Base-by-base conservation (phyloP, 2,329 filamentous ascomycete species). In the Trichophyton benhamiae region DNA sequence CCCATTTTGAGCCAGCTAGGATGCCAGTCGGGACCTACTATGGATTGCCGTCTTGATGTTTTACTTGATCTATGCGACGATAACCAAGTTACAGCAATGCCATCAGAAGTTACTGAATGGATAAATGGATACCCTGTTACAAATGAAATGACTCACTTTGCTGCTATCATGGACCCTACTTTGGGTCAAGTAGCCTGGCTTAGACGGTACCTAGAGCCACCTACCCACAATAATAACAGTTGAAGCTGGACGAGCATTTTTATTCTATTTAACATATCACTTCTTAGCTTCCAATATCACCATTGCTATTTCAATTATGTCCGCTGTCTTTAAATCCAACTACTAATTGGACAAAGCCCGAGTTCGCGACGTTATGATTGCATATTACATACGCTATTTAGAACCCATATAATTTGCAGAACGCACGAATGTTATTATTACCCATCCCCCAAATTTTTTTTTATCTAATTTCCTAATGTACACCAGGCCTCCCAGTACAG, bases 91-190 rank as follows among this genome's bases (percentile, higher is more conserved):
- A 68, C 66, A 9, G 65, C 70, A 33, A 70, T 66, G 63, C 68
- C 71, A 8, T 58, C 63, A 13, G 72, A 76, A 33, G 66, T 83
- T 2, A 70, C 76, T 1, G 65, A 70, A 9, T 82, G 82, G 82
- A 71, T 83, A 7, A 72, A 72, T 22, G 72, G 71, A 13, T 80
- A 78, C 63, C 83, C 83, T 0, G 79, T 80, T 2, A 77, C 77
- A 15, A 85, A 84, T 66, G 79, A 83, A 61, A 75, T 73, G 41
- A 84, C 82, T 1, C 82, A 86, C 70, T 86, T 80, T 69, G 77
- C 78, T 3, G 77, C 77, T 20, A 71, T 86, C 30, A 78, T 86
- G 78, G 82, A 85, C 70, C 79, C 83, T 2, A 68, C 63, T 4
- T 69, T 68, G 13, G 81, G 82, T 0, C 70, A 71, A 11, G 71